These are phyloP conservation scores for Exsudoporus floridanus DNA, from an alignment of 1,284 basidiomycete species.

Conservation along the genomic window DNA sequence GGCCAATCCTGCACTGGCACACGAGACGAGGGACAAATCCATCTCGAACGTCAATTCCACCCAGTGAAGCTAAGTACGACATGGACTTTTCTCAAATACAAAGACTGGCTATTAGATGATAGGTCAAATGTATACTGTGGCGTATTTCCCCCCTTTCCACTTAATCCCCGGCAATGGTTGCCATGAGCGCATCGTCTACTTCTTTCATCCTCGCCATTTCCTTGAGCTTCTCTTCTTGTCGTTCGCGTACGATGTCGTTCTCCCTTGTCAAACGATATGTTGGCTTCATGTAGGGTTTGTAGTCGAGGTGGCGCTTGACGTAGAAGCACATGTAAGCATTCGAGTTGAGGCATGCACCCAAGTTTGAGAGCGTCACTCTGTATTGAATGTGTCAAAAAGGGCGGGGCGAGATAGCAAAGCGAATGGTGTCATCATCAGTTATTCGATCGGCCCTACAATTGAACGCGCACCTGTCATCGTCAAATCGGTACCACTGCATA, in stretches of 20 bases:
- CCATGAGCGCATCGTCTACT: constrained; percentile 60
- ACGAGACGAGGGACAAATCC: too few relatives aligned
- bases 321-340: constrained; percentile 91
- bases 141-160: background rate
- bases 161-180: constrained; percentile 39
- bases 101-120: too few relatives aligned
- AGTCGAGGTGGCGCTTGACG: constrained; percentile 83
- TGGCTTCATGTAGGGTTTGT: constrained; percentile 66
- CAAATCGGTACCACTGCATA: constrained; percentile 87
- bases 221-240: constrained; percentile 38
- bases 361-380: constrained; percentile 71
- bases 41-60: too few relatives aligned
- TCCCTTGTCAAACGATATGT: constrained; percentile 71
- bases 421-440: constrained; percentile 1
- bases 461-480: constrained; percentile 79
- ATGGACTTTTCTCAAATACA: too few relatives aligned
- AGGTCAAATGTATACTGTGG: too few relatives aligned
- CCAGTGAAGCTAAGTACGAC: too few relatives aligned
- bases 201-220: constrained; percentile 55
- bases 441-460: too few relatives aligned
- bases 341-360: constrained; percentile 67
- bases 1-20: too few relatives aligned
- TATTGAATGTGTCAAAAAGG: background rate
- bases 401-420: background rate
- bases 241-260: constrained; percentile 64